Base-by-base conservation (phyloP, 2,329 filamentous ascomycete species). In the Penicillium janthinellum region DNA sequence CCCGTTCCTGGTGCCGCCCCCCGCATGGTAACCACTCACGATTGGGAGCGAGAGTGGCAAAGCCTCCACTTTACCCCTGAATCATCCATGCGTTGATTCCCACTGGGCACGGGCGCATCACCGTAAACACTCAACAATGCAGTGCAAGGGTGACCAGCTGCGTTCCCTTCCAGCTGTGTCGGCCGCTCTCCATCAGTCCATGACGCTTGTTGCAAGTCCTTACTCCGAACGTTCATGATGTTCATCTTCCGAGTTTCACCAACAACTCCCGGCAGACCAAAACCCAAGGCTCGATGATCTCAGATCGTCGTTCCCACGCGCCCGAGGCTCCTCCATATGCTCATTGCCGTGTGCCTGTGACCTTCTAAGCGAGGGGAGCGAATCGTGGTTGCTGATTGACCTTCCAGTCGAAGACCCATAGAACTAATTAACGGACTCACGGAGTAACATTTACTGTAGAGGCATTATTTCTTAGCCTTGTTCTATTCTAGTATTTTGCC, bases 1-100 rank as follows among this genome's bases (percentile, higher is more conserved):
- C 64, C 57, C 61, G 65, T 68, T 66, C 67, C 64, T 69, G 60
- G 42, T 51, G 41, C 25, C 38, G 25, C n/a, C 20, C 38, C 49
- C 22, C 37, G 51, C 15, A 41, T 45, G 2, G 44, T 38, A n/a
- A 42, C 66, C 59, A 65, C 45, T 65, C 50, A 42, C 25, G 39
- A 22, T 47, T 17, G 17, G 17, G 17, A 22, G 41, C 39, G 56
- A 58, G 59, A 58, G 48, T 60, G 60, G 14, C 25, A 41, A 42
- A 1, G 17, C 42, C 59, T 52, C 67, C 67, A 68, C 64, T 64
- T 64, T 69, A 67, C 67, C 65, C 67, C 67, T 69, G 67, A 69
- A 61, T 53, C 62, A 56, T 42, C 52, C 52, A 34, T 47, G 52
- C 28, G 56, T 64, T 66, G 49, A 56, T 65, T 65, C 61, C 59